Evolutionary conservation across 2,329 filamentous ascomycete species (phyloP).

Genomic region (Calonectria pteridis): DNA sequence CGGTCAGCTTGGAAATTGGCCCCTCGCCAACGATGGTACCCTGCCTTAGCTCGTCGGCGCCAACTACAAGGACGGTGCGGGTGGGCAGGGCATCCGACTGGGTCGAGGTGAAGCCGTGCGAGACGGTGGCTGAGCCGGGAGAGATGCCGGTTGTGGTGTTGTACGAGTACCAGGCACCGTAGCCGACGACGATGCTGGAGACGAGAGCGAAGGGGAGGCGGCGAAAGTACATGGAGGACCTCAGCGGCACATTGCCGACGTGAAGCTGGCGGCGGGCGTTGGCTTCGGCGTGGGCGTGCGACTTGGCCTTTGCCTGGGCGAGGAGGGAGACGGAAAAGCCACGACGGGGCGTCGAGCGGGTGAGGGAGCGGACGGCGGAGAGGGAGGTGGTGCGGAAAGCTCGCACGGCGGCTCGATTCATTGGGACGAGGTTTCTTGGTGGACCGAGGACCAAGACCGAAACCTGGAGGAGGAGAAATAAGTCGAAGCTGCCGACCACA

Average conservation of each 20-base stretch:
- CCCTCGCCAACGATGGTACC: conserved; percentile 87
- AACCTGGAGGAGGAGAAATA: neutral
- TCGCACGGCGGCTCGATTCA: conserved; percentile 80
- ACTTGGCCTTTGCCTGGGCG: conserved; percentile 65
- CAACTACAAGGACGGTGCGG: conserved; percentile 84
- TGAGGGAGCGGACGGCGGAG: conserved; percentile 69
- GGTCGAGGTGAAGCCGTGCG: conserved; percentile 59
- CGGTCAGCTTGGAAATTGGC: conserved; percentile 88
- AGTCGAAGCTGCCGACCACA: conserved; percentile 18
- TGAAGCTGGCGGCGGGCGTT: conserved; percentile 50
- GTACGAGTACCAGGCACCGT: conserved; percentile 83
- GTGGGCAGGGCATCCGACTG: conserved; percentile 60
- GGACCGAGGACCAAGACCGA: conserved; percentile 29
- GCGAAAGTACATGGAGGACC: conserved; percentile 82
- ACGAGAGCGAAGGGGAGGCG: conserved; percentile 75
- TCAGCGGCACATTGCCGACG: conserved; percentile 60
- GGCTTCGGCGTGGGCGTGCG: conserved; percentile 50
- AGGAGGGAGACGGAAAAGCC: conserved; percentile 63
- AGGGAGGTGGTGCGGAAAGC: conserved; percentile 77
- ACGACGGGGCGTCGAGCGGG: conserved; percentile 61
- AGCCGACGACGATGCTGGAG: conserved; percentile 76
- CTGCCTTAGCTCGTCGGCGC: conserved; percentile 90
- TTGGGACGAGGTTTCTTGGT: conserved; percentile 56
- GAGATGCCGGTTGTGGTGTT: conserved; percentile 56
- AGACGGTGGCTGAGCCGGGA: conserved; percentile 47